Conservation (phyloP, 2,329 filamentous ascomycete genomes). For the Ophiostoma angusticollis region DNA sequence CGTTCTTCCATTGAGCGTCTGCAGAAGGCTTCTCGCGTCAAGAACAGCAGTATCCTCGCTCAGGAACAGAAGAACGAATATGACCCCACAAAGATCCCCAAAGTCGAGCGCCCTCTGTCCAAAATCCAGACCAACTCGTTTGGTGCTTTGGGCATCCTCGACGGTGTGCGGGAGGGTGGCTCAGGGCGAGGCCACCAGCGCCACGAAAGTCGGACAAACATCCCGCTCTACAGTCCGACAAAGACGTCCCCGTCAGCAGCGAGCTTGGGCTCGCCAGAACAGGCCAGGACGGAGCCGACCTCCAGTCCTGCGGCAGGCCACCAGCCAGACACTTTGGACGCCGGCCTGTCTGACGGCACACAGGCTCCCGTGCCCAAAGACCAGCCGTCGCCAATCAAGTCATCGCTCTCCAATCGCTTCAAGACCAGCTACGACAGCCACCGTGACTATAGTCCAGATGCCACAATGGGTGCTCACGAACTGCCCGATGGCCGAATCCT, state of each 20-base stretch:
- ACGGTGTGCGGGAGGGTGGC: constrained; percentile 34
- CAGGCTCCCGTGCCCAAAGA: too few species aligned
- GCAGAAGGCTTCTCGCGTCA: constrained; percentile 87
- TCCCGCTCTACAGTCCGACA: constrained; percentile 44
- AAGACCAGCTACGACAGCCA: constrained; percentile 58
- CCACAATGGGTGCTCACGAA: constrained; percentile 42
- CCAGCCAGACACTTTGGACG: neutral
- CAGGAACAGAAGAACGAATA: constrained; percentile 88
- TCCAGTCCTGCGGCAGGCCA: constrained; percentile 13
- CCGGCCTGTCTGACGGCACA: too few species aligned
- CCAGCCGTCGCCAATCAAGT: constrained; percentile 72
- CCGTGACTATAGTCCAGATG: constrained; percentile 56
- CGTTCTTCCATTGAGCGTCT: constrained; percentile 91
- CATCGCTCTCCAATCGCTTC: constrained; percentile 61
- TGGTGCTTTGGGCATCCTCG: constrained; percentile 42
- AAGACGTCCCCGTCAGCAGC: constrained; percentile 26
- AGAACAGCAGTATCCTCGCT: constrained; percentile 95
- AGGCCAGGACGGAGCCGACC: constrained; percentile 1
- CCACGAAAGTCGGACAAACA: constrained; percentile 46
- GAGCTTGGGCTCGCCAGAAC: neutral
- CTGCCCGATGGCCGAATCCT: constrained; percentile 53
- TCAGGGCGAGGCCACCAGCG: constrained; percentile 34
- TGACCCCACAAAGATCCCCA: constrained; percentile 64
- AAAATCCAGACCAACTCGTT: constrained; percentile 63
- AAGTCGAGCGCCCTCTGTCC: constrained; percentile 71